phyloP scores from a whole-genome alignment of 2,329 filamentous ascomycete genomes.

The Ophiostoma populinum region DNA sequence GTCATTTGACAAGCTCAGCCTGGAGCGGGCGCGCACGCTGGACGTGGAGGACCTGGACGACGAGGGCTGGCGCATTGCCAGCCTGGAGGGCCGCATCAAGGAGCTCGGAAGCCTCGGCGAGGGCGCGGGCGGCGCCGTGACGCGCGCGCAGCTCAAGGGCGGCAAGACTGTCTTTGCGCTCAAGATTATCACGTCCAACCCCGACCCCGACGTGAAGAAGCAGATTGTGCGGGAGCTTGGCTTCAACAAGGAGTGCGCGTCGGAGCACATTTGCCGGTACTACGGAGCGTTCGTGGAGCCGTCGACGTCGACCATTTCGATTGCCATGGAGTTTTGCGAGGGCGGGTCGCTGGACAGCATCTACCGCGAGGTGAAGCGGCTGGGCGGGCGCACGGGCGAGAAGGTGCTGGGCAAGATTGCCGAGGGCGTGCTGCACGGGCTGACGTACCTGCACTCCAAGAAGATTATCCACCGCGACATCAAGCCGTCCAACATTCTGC shows the following conservation, averaged over 20 bases:
- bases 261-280: conserved; percentile 90
- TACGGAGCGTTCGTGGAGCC: conserved; percentile 95
- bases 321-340: conserved; percentile 98
- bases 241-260: conserved; percentile 96
- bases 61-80: conserved; percentile 86
- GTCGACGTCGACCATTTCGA: conserved; percentile 90
- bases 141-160: conserved; percentile 71
- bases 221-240: conserved; percentile 92
- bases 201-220: conserved; percentile 94
- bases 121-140: conserved; percentile 90
- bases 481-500: conserved; percentile 91
- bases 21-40: conserved; percentile 66
- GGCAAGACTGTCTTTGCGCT: conserved; percentile 91
- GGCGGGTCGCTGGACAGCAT: conserved; percentile 92
- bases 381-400: conserved; percentile 86
- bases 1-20: conserved; percentile 60
- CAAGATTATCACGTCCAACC: conserved; percentile 97
- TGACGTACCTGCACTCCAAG: conserved; percentile 87
- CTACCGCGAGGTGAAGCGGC: conserved; percentile 90
- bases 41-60: conserved; percentile 94
- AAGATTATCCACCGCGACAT: conserved; percentile 99
- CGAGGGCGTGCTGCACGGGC: conserved; percentile 79
- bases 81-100: conserved; percentile 69
- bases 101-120: conserved; percentile 85
- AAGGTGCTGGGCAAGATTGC: conserved; percentile 95